phyloP scores from a whole-genome alignment of 208 protist genomes.

The Porcisia hertigi region DNA sequence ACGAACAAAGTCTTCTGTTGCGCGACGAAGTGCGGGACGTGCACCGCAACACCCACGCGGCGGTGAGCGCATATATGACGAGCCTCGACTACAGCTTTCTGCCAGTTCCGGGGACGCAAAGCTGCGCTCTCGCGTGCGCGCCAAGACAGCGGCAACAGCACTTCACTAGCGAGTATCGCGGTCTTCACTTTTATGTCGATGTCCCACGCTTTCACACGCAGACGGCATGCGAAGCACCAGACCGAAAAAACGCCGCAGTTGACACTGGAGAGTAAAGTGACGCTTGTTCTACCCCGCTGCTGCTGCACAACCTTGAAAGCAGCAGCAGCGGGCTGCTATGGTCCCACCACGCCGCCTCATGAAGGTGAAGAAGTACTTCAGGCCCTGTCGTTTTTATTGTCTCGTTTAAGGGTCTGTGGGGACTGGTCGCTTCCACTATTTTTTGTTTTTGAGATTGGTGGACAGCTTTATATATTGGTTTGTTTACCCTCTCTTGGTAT shows the following conservation, averaged over 20 bases:
- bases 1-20: slow-evolving; percentile 11
- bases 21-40: slow-evolving; percentile 32
- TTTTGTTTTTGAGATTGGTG: too few species aligned
- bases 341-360: too few species aligned
- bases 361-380: too few species aligned
- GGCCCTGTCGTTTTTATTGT: too few species aligned
- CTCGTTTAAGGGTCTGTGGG: too few species aligned
- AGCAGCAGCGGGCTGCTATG: too few species aligned
- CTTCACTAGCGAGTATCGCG: slow-evolving; percentile 28
- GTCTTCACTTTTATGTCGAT: slow-evolving; percentile 25
- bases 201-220: slow-evolving; percentile 26
- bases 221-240: background rate
- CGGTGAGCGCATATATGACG: slow-evolving; percentile 28
- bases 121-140: background rate
- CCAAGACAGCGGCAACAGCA: background rate
- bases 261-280: background rate
- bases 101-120: background rate
- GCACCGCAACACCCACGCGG: slow-evolving; percentile 26
- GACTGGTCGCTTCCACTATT: too few species aligned
- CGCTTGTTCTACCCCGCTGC: background rate
- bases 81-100: slow-evolving; percentile 31
- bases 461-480: too few species aligned
- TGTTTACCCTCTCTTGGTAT: too few species aligned
- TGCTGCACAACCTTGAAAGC: too few species aligned
- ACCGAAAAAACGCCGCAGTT: background rate